These are phyloP conservation scores for Pyricularia sp. DNA, from an alignment of 2,329 filamentous ascomycete species.

Conservation along the genomic window DNA sequence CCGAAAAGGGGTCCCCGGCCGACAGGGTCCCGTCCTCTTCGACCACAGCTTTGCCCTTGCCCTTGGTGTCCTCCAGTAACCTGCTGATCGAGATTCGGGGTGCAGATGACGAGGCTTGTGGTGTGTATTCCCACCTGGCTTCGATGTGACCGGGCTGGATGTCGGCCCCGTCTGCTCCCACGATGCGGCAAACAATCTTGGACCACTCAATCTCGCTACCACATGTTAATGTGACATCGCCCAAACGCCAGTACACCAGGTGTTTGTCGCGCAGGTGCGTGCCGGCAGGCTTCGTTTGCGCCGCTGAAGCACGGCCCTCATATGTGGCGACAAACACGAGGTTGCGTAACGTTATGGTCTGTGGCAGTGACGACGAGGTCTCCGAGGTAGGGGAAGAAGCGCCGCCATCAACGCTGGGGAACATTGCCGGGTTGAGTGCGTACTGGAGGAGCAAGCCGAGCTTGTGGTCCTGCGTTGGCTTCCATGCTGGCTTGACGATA, in stretches of 20 bases:
- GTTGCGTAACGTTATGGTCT: constrained; percentile 50
- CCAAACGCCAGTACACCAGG: constrained; percentile 71
- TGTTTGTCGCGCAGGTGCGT: constrained; percentile 70
- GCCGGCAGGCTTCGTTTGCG: constrained; percentile 71
- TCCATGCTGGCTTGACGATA: constrained; percentile 68
- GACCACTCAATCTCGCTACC: constrained; percentile 22
- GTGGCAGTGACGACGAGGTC: constrained; percentile 14
- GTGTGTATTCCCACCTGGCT: constrained; percentile 38
- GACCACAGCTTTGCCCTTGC: constrained; percentile 40
- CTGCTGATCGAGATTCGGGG: constrained; percentile 59
- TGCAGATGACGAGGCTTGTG: constrained; percentile 50
- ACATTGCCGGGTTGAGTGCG: constrained; percentile 57
- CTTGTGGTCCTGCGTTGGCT: constrained; percentile 65
- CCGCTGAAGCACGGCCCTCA: constrained; percentile 56
- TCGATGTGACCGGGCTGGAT: constrained; percentile 63
- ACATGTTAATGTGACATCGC: constrained; percentile 60
- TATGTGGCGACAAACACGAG: constrained; percentile 65
- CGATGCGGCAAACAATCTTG: constrained; percentile 76
- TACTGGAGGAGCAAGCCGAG: constrained; percentile 82
- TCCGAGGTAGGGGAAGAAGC: background rate
- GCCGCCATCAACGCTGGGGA: constrained; percentile 27
- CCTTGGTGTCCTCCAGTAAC: constrained; percentile 34
- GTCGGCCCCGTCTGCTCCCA: constrained; percentile 17
- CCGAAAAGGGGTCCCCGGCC: constrained; percentile 63
- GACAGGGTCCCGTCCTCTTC: constrained; percentile 28